These are phyloP conservation scores for Yamadazyma jaroonii DNA, from an alignment of 1,139 yeast genomes.

Conservation along the genomic window DNA sequence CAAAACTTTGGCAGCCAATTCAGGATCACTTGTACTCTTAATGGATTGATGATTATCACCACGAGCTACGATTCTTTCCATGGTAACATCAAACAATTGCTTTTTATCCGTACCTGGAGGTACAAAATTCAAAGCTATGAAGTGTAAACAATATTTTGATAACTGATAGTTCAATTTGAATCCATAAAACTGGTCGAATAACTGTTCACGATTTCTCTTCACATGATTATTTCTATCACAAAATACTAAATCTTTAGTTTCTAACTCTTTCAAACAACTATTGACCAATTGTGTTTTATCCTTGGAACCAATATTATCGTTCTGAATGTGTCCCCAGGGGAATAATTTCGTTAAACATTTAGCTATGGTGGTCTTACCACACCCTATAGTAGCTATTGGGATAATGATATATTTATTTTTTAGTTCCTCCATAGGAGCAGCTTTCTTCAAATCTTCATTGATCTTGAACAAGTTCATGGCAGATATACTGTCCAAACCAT, in stretches of 20 bases:
- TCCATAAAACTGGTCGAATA: conserved; percentile 53
- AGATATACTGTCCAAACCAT: conserved; percentile 21
- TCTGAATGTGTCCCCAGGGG: conserved; percentile 77
- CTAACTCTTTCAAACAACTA: conserved; percentile 40
- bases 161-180: conserved; percentile 35
- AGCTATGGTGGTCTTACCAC: conserved; percentile 90
- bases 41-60: conserved; percentile 94
- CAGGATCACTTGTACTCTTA: conserved; percentile 44
- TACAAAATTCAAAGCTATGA: conserved; percentile 69
- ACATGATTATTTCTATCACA: conserved; percentile 85
- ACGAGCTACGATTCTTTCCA: conserved; percentile 56
- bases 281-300: conserved; percentile 52
- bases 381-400: conserved; percentile 89
- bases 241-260: conserved; percentile 50
- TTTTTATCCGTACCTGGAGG: conserved; percentile 18
- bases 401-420: conserved; percentile 56
- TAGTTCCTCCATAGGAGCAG: conserved; percentile 8
- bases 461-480: conserved; percentile 33
- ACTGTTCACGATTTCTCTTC: conserved; percentile 62
- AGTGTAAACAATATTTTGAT: conserved; percentile 34
- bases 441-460: conserved; percentile 19
- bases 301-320: conserved; percentile 65
- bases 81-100: conserved; percentile 51
- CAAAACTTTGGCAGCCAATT: conserved; percentile 59
- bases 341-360: conserved; percentile 54